Evolutionary conservation across 495 filamentous ascomycete genomes (phyloP), one percentile per base, ranked within the genome.

Genomic region (Neurospora hispaniola): DNA sequence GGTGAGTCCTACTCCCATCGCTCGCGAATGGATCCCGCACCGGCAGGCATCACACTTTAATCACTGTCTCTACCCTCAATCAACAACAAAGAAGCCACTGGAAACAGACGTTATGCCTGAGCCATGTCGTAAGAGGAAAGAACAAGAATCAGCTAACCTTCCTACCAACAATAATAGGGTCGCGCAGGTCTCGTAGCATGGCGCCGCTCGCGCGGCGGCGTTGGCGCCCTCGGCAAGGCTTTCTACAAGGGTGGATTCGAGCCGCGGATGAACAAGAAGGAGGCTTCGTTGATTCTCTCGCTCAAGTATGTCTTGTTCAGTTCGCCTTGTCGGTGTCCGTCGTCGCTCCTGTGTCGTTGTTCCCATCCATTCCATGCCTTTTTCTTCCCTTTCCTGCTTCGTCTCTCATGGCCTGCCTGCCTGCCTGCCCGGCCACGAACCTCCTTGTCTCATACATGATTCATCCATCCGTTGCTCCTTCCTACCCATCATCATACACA

Each of bases 161-260:
- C 5, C 23, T 8, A 46, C 48, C 8, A 20, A 59, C 48, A 35
- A 38, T n/a, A 44, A 70, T 77, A 97, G 94, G 95, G 95, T 76
- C 91, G 96, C 75, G 94, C 96, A 74, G 96, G 95, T 70, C 85
- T 96, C 12, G 90, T 97, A 70, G 96, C 96, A 71, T 88, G 93
- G 78, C 91, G 94, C 66, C 89, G 92, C 72, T 98, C 91, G 71
- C 87, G 90, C 74, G 93, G 92, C 78, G 90, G 90, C 76, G 85
- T 90, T 72, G 89, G 89, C 73, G 88, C 88, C n/a, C 81, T 97
- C 71, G 95, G 96, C 74, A 92, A 92, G 81, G 89, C 92, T 41
- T 99, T 92, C 80, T 98, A 97, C 86, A 98, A 97, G 82, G 96
- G 96, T 77, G 96, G 96, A 42, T 99, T 99, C 80, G 96, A 98